These are phyloP conservation scores for Cytospora leucostoma DNA, from an alignment of 2,329 filamentous ascomycete genomes.

Conservation along the genomic window DNA sequence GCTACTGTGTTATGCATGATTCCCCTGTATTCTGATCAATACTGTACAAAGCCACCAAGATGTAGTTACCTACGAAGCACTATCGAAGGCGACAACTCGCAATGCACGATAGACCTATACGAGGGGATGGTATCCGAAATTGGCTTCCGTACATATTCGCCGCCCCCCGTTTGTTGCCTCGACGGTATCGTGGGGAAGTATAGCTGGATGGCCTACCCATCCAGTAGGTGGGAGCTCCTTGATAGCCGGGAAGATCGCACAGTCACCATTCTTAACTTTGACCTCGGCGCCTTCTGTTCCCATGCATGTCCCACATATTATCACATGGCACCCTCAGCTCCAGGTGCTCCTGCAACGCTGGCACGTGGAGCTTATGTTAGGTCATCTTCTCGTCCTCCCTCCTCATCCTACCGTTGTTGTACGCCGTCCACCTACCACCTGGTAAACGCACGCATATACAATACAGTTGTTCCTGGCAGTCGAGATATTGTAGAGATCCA, in stretches of 20 bases:
- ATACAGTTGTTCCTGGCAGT: conserved; percentile 40
- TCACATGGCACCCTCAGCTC: conserved; percentile 46
- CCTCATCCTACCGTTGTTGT: conserved; percentile 52
- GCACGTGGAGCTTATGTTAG: conserved; percentile 53
- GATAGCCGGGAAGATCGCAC: not conserved
- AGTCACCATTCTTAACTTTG: conserved; percentile 20
- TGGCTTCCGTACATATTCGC: not conserved
- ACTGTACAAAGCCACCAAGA: not conserved
- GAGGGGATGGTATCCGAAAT: not conserved
- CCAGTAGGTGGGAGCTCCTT: too few species aligned
- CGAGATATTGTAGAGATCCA: not conserved
- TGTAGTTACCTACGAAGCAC: not conserved
- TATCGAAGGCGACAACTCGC: not conserved
- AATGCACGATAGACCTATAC: not conserved
- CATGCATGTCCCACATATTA: conserved; percentile 40
- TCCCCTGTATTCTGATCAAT: not conserved
- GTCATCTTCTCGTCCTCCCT: conserved; percentile 48
- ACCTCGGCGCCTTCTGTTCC: conserved; percentile 18
- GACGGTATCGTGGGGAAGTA: not conserved
- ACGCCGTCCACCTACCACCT: conserved; percentile 52
- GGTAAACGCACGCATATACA: conserved; percentile 45
- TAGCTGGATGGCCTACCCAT: not conserved
- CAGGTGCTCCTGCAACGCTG: conserved; percentile 43
- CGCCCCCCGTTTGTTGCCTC: not conserved
- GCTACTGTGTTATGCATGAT: not conserved